Base-by-base conservation (phyloP, 2,329 filamentous ascomycete genomes). In the Tolypocladium ophioglossoides region DNA sequence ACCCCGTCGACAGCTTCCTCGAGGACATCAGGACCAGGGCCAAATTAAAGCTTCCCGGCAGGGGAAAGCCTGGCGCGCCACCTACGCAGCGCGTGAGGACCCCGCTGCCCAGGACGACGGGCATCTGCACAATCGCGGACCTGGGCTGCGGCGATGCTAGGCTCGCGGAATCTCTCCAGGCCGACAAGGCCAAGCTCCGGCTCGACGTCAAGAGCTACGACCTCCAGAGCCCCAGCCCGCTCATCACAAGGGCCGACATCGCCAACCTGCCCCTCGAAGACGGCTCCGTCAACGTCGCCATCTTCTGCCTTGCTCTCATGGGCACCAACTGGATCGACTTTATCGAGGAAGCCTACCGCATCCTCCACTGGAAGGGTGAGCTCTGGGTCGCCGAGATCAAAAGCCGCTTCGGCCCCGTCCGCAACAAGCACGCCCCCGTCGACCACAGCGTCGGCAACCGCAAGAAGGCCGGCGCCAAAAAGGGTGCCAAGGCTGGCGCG, bases 281-380 rank as follows among this genome's bases (percentile, higher is more conserved):
- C 61, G 85, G 83, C 47, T 84, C 80, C 57, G 84, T 91, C 57
- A 91, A 99, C 69, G 79, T 99, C 6, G 89, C 89, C 50, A 85
- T 99, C 61, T 97, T 97, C 76, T 99, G 94, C 70, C 80, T 99
- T 35, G 94, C 92, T 51, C 82, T 99, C 56, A 99, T 99, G 94
- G 94, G 94, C 66, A 99, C 94, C 54, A 99, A 99, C 74, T 99
- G 94, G 92, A 81, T 95, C 52, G 85, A 90, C 63, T 97, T 99
- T 68, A 82, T 99, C 64, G 94, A 97, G 72, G 94, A 99, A 74
- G 92, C 92, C 16, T 95, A 90, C 75, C 85, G 94, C 53, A 79
- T 97, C 52, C 79, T 99, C 57, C 86, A 90, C 66, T 91, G 91
- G 81, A 92, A 94, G 66, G 94, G 94, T 61, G 94, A 99, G 75